Conservation (phyloP, 805 yeast genomes). For the Citeromyces nyonsensis region DNA sequence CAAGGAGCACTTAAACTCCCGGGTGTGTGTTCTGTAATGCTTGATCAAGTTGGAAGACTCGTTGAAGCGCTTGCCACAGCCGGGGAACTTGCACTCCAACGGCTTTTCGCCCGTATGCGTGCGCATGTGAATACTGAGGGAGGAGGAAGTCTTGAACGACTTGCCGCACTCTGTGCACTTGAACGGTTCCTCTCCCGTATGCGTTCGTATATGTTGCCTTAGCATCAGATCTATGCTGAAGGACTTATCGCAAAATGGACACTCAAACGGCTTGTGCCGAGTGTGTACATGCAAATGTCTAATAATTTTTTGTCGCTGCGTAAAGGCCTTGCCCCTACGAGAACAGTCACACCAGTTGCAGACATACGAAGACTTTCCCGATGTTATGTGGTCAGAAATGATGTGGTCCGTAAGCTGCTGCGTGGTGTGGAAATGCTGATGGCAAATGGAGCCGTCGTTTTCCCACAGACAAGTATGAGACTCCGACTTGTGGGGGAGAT, state of each 20-base stretch:
- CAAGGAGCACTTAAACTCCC: constrained; percentile 8
- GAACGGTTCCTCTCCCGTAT: constrained; percentile 84
- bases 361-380: constrained; percentile 51
- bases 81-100: constrained; percentile 58
- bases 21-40: constrained; percentile 68
- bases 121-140: constrained; percentile 70
- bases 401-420: constrained; percentile 62
- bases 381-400: constrained; percentile 50
- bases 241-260: constrained; percentile 49
- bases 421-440: constrained; percentile 27
- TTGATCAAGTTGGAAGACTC: constrained; percentile 83
- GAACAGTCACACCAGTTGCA: constrained; percentile 77
- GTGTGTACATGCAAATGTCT: constrained; percentile 88
- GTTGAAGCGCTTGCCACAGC: constrained; percentile 74
- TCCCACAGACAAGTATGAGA: constrained; percentile 23
- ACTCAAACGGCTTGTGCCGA: constrained; percentile 63
- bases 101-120: constrained; percentile 91
- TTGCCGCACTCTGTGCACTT: constrained; percentile 62
- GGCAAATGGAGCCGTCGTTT: constrained; percentile 26
- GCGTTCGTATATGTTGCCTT: constrained; percentile 69
- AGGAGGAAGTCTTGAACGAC: constrained; percentile 67
- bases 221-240: constrained; percentile 73
- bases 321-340: constrained; percentile 44
- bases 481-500: constrained; percentile 4
- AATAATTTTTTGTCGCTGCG: constrained; percentile 73